Base-by-base conservation (phyloP, 345 rosid species). In the Citrus australasica region DNA sequence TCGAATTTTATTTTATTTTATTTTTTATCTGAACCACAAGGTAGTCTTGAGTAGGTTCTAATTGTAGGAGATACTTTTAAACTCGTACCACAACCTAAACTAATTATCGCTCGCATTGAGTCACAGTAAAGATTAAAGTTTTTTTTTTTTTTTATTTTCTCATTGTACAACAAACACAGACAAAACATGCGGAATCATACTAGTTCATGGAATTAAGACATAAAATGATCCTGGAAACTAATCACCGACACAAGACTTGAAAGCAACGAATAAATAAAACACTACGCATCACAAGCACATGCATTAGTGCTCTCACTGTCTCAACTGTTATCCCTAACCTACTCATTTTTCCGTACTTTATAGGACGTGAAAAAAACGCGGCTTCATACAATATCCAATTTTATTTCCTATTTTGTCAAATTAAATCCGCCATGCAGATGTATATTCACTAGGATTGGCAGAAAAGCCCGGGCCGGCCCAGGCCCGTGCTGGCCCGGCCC, bases 51-150 rank as follows among this genome's bases (percentile, higher is more conserved):
- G 33, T 32, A 5, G 0, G 0, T 32, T 0, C 0, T 0, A 32
- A 4, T 0, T 32, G 0, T 32, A 0, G 0, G 0, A 32, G 0
- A 0, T 32, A 4, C 0, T 32, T 32, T 32, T 32, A 32, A 32
- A 0, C 0, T 0, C 33, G 0, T 32, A 32, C 0, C 0, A 32
- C 0, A 32, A 32, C 0, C 0, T 32, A 32, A 3, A 32, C 0
- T 32, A 32, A 32, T 32, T 0, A 32, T 32, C 5, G 0, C 5
- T 32, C 33, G 33, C 33, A 4, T 0, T 32, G 0, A 0, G 0
- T 32, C 33, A 32, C 33, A 0, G 0, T 32, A 4, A 32, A 32
- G 33, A 32, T 5, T 32, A 32, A 32, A 32, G 0, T 32, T 32
- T 25, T 25, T 32, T 32, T 32, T 4, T 32, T 32, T 32, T 30